Evolutionary conservation across 305 asterid genomes (phyloP).

Genomic region (Andrographis paniculata): DNA sequence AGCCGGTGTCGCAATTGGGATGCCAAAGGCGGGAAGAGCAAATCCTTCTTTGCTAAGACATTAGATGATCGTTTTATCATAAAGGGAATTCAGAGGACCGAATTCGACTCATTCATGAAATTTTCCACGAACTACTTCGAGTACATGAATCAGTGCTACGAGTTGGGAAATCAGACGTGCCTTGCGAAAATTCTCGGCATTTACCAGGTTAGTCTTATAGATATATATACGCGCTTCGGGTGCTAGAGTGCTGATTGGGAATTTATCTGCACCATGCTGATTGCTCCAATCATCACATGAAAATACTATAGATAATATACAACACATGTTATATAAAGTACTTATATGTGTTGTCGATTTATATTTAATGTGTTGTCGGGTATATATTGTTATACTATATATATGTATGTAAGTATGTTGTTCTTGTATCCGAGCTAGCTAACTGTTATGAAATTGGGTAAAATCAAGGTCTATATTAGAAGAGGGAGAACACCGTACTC

Average conservation of each 20-base stretch:
- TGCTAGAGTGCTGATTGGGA: background rate
- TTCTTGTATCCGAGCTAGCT: no score
- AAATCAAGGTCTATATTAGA: no score
- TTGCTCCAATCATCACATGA: no score
- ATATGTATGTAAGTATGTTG: no score
- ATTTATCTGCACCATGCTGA: background rate
- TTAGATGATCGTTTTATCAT: constrained; percentile 83
- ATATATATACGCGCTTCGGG: background rate
- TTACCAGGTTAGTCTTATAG: constrained; percentile 54
- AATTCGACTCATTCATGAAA: constrained; percentile 74
- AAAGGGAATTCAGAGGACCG: constrained; percentile 76
- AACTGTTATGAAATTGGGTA: no score
- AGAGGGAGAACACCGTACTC: no score
- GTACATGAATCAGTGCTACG: constrained; percentile 82
- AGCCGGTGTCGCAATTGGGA: constrained; percentile 91
- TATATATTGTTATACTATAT: no score
- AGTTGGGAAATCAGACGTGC: constrained; percentile 76
- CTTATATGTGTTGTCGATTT: background rate
- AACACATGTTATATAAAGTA: no score
- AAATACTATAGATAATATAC: no score
- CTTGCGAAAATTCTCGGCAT: constrained; percentile 94
- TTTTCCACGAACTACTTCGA: constrained; percentile 67
- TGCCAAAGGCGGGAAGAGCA: constrained; percentile 96
- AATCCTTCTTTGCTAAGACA: constrained; percentile 86
- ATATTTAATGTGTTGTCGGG: no score